Evolutionary conservation across 495 filamentous ascomycete species (phyloP), one percentile per base, ranked within the genome.

Genomic region (Xeromyces bisporus): DNA sequence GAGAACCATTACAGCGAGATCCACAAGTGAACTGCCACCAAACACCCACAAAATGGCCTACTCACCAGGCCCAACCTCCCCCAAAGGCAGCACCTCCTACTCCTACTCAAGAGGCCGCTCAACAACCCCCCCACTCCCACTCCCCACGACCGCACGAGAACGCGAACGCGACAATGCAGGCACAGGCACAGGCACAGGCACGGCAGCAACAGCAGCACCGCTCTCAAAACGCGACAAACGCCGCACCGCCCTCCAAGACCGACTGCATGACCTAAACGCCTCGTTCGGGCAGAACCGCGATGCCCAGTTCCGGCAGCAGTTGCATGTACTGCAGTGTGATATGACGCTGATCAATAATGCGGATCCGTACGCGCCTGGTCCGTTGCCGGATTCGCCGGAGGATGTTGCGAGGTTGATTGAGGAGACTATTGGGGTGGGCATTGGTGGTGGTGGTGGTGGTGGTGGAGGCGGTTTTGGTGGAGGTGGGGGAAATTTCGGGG

Each of bases 141-240:
- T 21, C 20, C 20, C 9, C 5, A 9, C 5, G 20, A 9, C 20
- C 20, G 9, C 9, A 7, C 11, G 23, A 7, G 23, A 12, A 7
- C 6, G 26, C 7, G 26, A 28, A 28, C 14, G 11, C 6, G 26
- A 29, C n/a, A n/a, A 24, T 24, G 23, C 7, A n/a, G 23, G 23
- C n/a, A n/a, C n/a, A n/a, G n/a, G 23, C 6, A 24, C 23, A 7
- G 7, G 23, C 15, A 18, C 7, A 24, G 3, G 20, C 25, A 18
- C 15, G 29, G 41, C 40, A 20, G 40, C 35, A 32, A 43, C 44
- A 11, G 41, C 45, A 26, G 44, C 48, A 5, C 50, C 46, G 51
- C 67, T 34, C 18, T 82, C 85, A 3, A 97, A 97, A 62, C 71
- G 82, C 43, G 86, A 96, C 60, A 89, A 92, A 48, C 72, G 80